Base-by-base conservation (phyloP, 2,329 filamentous ascomycete genomes). In the Zopfia rhizophila region DNA sequence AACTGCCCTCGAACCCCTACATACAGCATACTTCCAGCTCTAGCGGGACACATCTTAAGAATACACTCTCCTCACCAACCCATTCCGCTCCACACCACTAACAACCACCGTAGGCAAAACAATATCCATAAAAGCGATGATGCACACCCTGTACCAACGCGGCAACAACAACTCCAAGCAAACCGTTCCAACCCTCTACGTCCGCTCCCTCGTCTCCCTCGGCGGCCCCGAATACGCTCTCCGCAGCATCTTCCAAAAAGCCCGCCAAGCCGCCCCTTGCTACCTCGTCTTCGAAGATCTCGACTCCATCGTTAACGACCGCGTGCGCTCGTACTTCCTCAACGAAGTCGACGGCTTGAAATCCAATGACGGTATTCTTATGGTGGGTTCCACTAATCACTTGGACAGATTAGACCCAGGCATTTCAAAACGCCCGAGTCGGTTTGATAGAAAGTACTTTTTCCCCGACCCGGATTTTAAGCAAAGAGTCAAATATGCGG, bases 211-310 rank as follows among this genome's bases (percentile, higher is more conserved):
- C 3, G 40, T 59, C 8, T 68, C 63, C 24, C 69, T 51, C 23
- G 65, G 45, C 13, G 85, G 85, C 0, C 84, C 84, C 0, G 83
- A 88, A 55, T 75, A 73, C 51, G 68, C 77, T 48, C 46, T 72
- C 12, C 40, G 45, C n/a, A 32, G 47, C 18, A 72, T 73, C 27
- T 73, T 73, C 37, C 38, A 7, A 14, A 83, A 82, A 51, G 87
- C 87, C 0, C 75, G 87, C 16, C 74, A 81, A 52, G 78, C 81
- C 49, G 83, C 87, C 0, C 87, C 87, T 0, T 89, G 86, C 70
- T 82, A 88, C 50, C 78, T 90, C 3, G 82, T 90, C 28, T 87
- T 90, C 46, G 87, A 90, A 65, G 87, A 90, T 53, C 77, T 90
- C 4, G 87, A 90, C 63, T 84, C 81, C 7, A 79, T 89, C 23